Percentiles rank a stretch among this genome's conserved stretches.
These are phyloP conservation scores for Boletus holoroseus DNA, from an alignment of 1,284 basidiomycete species.

Conservation along the genomic window DNA sequence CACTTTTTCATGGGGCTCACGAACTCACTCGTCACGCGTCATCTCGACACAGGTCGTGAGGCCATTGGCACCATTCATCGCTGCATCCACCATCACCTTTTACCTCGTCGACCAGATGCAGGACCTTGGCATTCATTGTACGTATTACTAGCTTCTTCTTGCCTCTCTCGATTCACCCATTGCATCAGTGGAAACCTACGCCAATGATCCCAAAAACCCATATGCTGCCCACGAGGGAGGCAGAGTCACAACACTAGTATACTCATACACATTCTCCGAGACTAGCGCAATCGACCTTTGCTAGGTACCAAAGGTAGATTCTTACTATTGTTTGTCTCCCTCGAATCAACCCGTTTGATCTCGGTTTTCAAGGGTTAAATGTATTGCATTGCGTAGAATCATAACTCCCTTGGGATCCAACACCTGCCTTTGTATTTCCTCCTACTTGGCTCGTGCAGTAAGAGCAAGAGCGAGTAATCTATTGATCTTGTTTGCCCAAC, in stretches of 20 bases:
- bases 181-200: slow-evolving; percentile 54
- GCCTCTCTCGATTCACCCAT: not conserved
- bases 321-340: not conserved
- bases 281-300: not conserved
- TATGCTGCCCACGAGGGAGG: slow-evolving; percentile 61
- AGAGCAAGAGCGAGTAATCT: not conserved
- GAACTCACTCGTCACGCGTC: not conserved
- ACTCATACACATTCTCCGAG: not conserved
- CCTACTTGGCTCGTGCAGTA: not conserved
- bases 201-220: slow-evolving; percentile 73
- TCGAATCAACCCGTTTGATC: not conserved
- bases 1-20: no score
- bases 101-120: slow-evolving; percentile 63
- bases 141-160: slow-evolving; percentile 31
- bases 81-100: slow-evolving; percentile 56
- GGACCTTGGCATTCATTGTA: slow-evolving; percentile 61
- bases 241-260: slow-evolving; percentile 30
- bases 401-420: slow-evolving; percentile 8
- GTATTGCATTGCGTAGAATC: slow-evolving; percentile 20
- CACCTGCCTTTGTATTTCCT: slow-evolving; percentile 1
- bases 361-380: slow-evolving; percentile 11
- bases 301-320: slow-evolving; percentile 11
- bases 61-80: slow-evolving; percentile 74
- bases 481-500: not conserved
- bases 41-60: slow-evolving; percentile 51